Evolutionary conservation across 2,329 filamentous ascomycete species (phyloP).

Genomic region (Orbilia oligospora): DNA sequence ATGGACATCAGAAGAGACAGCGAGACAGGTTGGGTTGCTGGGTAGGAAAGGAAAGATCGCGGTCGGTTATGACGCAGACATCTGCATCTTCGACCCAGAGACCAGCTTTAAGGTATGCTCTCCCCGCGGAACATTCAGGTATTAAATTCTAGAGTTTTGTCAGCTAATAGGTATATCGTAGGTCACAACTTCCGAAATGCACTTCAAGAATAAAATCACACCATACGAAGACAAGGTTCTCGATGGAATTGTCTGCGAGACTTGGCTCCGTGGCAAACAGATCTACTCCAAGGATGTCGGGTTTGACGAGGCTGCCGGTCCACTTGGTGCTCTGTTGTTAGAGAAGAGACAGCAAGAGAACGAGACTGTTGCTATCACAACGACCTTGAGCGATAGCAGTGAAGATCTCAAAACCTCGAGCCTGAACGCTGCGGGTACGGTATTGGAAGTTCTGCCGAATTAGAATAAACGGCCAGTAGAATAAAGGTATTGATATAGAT

Average conservation of each 20-base stretch:
- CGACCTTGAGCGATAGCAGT: slow-evolving; percentile 23
- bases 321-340: slow-evolving; percentile 71
- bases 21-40: slow-evolving; percentile 86
- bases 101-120: slow-evolving; percentile 80
- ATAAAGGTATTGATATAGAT: neutral
- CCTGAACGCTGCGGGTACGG: slow-evolving; percentile 20
- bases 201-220: slow-evolving; percentile 93
- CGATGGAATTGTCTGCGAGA: slow-evolving; percentile 83
- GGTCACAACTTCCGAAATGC: slow-evolving; percentile 79
- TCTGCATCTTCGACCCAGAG: slow-evolving; percentile 92
- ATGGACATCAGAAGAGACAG: slow-evolving; percentile 88
- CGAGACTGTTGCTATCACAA: slow-evolving; percentile 48
- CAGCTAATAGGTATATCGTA: slow-evolving; percentile 61
- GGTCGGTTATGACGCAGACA: slow-evolving; percentile 87
- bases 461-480: neutral
- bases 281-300: slow-evolving; percentile 76
- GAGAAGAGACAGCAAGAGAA: slow-evolving; percentile 66
- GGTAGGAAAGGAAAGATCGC: slow-evolving; percentile 84
- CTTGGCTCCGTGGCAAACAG: slow-evolving; percentile 83
- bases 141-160: neutral
- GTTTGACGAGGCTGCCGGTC: slow-evolving; percentile 74
- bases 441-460: slow-evolving; percentile 34
- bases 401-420: slow-evolving; percentile 28
- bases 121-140: slow-evolving; percentile 15
- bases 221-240: slow-evolving; percentile 88